These are phyloP conservation scores for Phytophthora vignae DNA, from an alignment of 352 stramenopile genomes.

Conservation along the genomic window DNA sequence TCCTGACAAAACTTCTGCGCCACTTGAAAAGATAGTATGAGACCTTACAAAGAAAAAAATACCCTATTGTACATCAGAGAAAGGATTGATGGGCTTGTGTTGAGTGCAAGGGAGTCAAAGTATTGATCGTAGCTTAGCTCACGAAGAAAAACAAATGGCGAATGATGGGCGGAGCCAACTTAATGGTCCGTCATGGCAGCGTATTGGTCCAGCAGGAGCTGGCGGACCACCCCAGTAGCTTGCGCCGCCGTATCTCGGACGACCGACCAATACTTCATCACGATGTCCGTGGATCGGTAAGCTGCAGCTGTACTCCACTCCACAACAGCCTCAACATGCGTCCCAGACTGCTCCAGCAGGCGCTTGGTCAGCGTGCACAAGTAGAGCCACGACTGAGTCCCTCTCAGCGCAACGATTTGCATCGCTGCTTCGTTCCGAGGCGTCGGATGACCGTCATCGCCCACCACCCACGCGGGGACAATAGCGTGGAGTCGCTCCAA, in stretches of 20 bases:
- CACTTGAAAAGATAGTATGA: too few relatives aligned
- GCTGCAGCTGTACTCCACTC: slow-evolving; percentile 6
- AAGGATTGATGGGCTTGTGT: too few relatives aligned
- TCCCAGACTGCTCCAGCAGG: slow-evolving; percentile 19
- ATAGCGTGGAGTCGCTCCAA: slow-evolving; percentile 38
- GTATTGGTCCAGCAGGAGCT: slow-evolving; percentile 25
- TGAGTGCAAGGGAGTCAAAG: too few relatives aligned
- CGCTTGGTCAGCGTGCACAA: slow-evolving; percentile 21
- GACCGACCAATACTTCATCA: slow-evolving; percentile 23
- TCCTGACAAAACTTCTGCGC: not conserved
- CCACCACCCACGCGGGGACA: slow-evolving; percentile 32
- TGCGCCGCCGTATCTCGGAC: slow-evolving; percentile 3
- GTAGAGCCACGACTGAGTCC: slow-evolving; percentile 26
- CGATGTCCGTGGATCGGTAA: not conserved
- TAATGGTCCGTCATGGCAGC: not conserved
- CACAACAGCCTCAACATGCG: slow-evolving; percentile 5
- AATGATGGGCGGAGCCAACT: not conserved
- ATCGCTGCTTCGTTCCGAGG: slow-evolving; percentile 12
- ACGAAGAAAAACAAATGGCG: too few relatives aligned
- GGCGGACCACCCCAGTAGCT: slow-evolving; percentile 1
- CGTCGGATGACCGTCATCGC: not conserved
- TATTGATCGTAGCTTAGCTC: too few relatives aligned
- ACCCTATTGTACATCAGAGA: not conserved
- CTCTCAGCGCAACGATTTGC: slow-evolving; percentile 29
- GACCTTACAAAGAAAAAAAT: not conserved